phyloP scores from a whole-genome alignment of 2,329 filamentous ascomycete species.

The Ascochyta rabiei region DNA sequence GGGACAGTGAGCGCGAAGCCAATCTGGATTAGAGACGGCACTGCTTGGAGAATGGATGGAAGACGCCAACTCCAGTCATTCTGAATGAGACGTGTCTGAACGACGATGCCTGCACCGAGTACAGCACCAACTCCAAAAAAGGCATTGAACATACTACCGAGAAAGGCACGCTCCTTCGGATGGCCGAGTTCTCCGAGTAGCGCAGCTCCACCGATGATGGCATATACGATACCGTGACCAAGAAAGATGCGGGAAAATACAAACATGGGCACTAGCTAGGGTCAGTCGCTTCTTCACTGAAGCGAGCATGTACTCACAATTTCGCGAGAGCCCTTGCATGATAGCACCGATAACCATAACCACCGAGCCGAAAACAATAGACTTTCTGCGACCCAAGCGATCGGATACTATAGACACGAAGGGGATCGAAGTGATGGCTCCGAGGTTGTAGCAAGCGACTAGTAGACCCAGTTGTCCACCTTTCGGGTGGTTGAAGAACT shows the following conservation, averaged over 20 bases:
- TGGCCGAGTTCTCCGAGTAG: slow-evolving; percentile 71
- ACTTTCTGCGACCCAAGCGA: slow-evolving; percentile 61
- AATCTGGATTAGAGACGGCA: slow-evolving; percentile 68
- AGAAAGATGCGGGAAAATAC: slow-evolving; percentile 66
- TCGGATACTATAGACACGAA: slow-evolving; percentile 64
- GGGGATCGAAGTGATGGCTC: slow-evolving; percentile 63
- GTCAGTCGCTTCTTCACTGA: not conserved
- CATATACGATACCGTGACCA: slow-evolving; percentile 70
- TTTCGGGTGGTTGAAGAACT: slow-evolving; percentile 55
- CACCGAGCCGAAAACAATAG: slow-evolving; percentile 61
- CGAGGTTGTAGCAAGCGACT: slow-evolving; percentile 64
- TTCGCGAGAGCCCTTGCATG: slow-evolving; percentile 60
- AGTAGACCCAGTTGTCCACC: slow-evolving; percentile 61
- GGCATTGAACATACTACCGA: slow-evolving; percentile 73
- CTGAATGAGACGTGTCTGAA: slow-evolving; percentile 64
- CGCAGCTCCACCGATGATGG: slow-evolving; percentile 68
- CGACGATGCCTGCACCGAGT: slow-evolving; percentile 66
- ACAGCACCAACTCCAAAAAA: slow-evolving; percentile 66
- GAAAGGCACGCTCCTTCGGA: slow-evolving; percentile 69
- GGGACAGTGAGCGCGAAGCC: slow-evolving; percentile 66
- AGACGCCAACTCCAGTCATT: slow-evolving; percentile 71
- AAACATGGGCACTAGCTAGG: slow-evolving; percentile 54
- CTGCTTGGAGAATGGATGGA: slow-evolving; percentile 67
- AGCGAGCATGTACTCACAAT: slow-evolving; percentile 27
- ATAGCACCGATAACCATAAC: slow-evolving; percentile 63